Conservation (phyloP, 345 rosid genomes). For the Geranium brycei region DNA sequence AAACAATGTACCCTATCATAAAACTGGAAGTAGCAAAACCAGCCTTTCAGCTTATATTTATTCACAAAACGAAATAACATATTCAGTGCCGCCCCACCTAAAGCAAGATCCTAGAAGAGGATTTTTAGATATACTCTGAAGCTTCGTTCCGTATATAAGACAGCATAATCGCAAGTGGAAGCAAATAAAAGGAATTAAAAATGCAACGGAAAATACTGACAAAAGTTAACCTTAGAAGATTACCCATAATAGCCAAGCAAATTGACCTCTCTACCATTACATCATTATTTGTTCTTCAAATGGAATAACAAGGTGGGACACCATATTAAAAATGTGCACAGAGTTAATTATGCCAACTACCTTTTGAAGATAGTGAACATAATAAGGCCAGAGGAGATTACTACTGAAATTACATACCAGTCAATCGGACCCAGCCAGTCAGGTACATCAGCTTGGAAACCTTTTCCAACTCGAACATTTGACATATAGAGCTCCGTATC, state of each 20-base stretch:
- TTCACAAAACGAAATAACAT: background rate
- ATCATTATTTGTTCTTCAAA: too few species aligned
- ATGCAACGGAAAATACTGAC: background rate
- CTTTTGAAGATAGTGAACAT: too few species aligned
- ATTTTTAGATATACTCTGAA: background rate
- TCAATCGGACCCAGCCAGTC: slow-evolving; percentile 62
- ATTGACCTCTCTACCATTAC: background rate
- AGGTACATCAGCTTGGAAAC: slow-evolving; percentile 81
- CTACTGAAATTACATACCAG: slow-evolving; percentile 25
- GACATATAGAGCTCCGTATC: slow-evolving; percentile 38
- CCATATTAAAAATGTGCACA: too few species aligned
- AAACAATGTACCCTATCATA: background rate
- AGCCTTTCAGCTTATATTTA: background rate
- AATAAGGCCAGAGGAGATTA: background rate
- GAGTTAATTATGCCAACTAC: too few species aligned
- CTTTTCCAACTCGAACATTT: slow-evolving; percentile 57
- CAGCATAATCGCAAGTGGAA: too few species aligned
- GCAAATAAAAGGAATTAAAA: background rate
- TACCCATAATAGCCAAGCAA: background rate
- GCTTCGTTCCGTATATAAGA: background rate
- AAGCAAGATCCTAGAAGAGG: too few species aligned
- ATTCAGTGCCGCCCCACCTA: background rate
- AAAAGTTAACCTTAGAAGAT: background rate
- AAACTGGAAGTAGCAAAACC: background rate
- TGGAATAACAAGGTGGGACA: too few species aligned